Evolutionary conservation across 768 basidiomycete species (phyloP).

Genomic region (Pleurotus eryngii): DNA sequence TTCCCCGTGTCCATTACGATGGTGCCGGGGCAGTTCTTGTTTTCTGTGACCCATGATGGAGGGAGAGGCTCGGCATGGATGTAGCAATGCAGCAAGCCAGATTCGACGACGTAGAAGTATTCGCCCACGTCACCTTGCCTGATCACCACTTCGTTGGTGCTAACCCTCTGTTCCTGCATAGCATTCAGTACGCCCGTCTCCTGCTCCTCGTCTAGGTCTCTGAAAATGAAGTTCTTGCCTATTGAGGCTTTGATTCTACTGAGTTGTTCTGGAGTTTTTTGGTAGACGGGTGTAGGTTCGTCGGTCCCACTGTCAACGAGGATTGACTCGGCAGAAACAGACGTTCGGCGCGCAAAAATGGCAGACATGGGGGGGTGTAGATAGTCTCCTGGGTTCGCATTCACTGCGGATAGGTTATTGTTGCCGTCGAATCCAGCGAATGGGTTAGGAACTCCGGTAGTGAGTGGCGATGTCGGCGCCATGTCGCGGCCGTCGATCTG

Average conservation of each 20-base stretch:
- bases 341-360: slow-evolving; percentile 86
- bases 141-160: slow-evolving; percentile 83
- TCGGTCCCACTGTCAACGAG: slow-evolving; percentile 67
- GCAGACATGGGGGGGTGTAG: slow-evolving; percentile 73
- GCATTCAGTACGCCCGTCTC: slow-evolving; percentile 89
- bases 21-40: slow-evolving; percentile 30
- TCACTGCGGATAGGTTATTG: slow-evolving; percentile 43
- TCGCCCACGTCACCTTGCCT: slow-evolving; percentile 96
- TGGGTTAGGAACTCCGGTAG: slow-evolving; percentile 36
- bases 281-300: slow-evolving; percentile 69
- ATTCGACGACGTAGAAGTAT: slow-evolving; percentile 96
- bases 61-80: slow-evolving; percentile 67
- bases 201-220: slow-evolving; percentile 95
- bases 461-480: slow-evolving; percentile 60
- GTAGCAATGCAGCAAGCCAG: slow-evolving; percentile 82
- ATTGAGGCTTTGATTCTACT: slow-evolving; percentile 86
- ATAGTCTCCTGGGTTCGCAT: slow-evolving; percentile 52
- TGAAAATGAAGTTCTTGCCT: slow-evolving; percentile 87
- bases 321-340: slow-evolving; percentile 95
- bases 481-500: slow-evolving; percentile 57
- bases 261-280: slow-evolving; percentile 82
- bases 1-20: slow-evolving; percentile 35
- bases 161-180: slow-evolving; percentile 84
- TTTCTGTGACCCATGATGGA: slow-evolving; percentile 51
- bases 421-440: slow-evolving; percentile 51